phyloP scores from a whole-genome alignment of 2,329 filamentous ascomycete species.

The Penicillium corylophilum region DNA sequence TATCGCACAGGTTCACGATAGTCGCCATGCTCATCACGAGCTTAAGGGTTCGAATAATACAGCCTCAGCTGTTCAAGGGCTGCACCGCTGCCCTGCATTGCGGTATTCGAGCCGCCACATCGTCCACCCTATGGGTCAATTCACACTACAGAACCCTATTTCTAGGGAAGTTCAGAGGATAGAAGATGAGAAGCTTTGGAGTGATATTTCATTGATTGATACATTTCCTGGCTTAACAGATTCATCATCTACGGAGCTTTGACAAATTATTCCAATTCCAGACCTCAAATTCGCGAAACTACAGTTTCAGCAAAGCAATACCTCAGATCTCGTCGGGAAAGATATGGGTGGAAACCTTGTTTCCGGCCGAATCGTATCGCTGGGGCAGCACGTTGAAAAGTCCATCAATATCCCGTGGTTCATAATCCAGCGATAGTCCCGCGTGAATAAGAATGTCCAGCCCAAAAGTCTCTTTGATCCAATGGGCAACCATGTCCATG shows the following conservation, averaged over 20 bases:
- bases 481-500: conserved; percentile 47
- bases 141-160: too few species aligned
- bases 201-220: too few species aligned
- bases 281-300: background rate
- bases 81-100: conserved; percentile 16
- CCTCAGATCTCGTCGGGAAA: conserved; percentile 8
- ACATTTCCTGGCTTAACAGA: too few species aligned
- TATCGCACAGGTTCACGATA: background rate
- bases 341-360: conserved; percentile 29
- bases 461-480: conserved; percentile 40
- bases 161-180: too few species aligned
- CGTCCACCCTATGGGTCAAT: background rate
- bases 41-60: background rate
- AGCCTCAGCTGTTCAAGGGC: conserved; percentile 3
- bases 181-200: too few species aligned
- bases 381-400: conserved; percentile 27
- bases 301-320: background rate
- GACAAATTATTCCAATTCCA: background rate
- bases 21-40: background rate
- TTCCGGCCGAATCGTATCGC: conserved; percentile 29
- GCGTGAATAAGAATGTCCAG: conserved; percentile 26
- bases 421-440: conserved; percentile 33
- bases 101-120: conserved; percentile 9
- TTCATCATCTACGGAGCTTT: conserved; percentile 2
- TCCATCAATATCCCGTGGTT: conserved; percentile 38